Percentiles rank a stretch among this genome's conserved stretches.
These are phyloP conservation scores for Trichosporon faecale DNA, from an alignment of 1,284 basidiomycete genomes.

Conservation along the genomic window DNA sequence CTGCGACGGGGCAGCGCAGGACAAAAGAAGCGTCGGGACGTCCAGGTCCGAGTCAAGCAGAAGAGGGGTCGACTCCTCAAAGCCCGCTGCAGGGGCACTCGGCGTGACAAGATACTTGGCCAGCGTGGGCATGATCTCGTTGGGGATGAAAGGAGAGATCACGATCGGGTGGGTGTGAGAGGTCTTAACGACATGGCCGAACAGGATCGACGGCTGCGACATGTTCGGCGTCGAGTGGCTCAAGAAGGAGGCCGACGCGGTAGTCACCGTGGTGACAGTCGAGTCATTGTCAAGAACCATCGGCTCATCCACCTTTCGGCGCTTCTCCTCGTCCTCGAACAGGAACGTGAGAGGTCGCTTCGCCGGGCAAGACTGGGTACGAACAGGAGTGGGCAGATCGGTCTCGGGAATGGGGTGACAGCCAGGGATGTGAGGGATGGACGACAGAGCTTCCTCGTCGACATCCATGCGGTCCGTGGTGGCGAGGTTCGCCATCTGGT, in stretches of 20 bases:
- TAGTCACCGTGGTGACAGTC: slow-evolving; percentile 56
- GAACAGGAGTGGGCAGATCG: slow-evolving; percentile 15
- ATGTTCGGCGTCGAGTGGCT: slow-evolving; percentile 36
- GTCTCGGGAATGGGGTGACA: background rate
- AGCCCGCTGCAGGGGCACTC: background rate
- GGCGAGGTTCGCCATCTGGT: slow-evolving; percentile 32
- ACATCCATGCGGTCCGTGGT: slow-evolving; percentile 40
- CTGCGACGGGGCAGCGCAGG: slow-evolving; percentile 54
- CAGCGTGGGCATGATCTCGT: slow-evolving; percentile 36
- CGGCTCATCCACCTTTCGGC: slow-evolving; percentile 42
- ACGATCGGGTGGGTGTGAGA: slow-evolving; percentile 80
- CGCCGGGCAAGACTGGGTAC: slow-evolving; percentile 43
- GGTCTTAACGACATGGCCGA: slow-evolving; percentile 59
- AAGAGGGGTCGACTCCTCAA: slow-evolving; percentile 18
- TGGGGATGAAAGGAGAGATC: slow-evolving; percentile 55
- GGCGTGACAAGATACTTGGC: slow-evolving; percentile 38
- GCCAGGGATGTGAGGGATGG: slow-evolving; percentile 17
- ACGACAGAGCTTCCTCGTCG: slow-evolving; percentile 25
- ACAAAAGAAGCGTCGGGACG: slow-evolving; percentile 57
- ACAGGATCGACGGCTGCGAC: background rate
- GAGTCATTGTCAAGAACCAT: slow-evolving; percentile 37
- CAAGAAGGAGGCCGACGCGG: slow-evolving; percentile 73
- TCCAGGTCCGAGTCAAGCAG: slow-evolving; percentile 40
- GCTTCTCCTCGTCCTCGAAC: slow-evolving; percentile 43
- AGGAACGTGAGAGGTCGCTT: slow-evolving; percentile 32